These are phyloP conservation scores for Pseudogymnoascus sp. DNA, from an alignment of 2,329 filamentous ascomycete species.

Conservation along the genomic window DNA sequence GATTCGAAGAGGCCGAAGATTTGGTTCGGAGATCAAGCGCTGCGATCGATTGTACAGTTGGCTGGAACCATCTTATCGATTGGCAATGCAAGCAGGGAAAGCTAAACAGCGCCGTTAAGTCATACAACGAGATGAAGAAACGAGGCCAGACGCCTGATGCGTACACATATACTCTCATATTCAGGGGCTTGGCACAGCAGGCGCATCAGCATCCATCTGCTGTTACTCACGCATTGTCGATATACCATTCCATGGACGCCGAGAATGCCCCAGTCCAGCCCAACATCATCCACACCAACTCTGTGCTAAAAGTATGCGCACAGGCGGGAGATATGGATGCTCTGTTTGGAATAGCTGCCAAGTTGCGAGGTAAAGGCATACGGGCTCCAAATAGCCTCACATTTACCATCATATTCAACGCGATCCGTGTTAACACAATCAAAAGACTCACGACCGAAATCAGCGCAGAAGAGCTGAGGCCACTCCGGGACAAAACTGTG, in stretches of 20 bases:
- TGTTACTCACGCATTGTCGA: constrained; percentile 58
- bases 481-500: constrained; percentile 38
- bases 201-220: constrained; percentile 45
- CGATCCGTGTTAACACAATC: constrained; percentile 46
- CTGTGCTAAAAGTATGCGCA: constrained; percentile 74
- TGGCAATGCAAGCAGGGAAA: constrained; percentile 55
- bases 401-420: constrained; percentile 76
- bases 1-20: constrained; percentile 57
- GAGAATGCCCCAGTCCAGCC: constrained; percentile 57
- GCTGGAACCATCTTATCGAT: constrained; percentile 81
- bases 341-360: constrained; percentile 67
- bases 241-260: constrained; percentile 68
- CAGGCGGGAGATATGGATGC: constrained; percentile 67
- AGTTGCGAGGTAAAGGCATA: constrained; percentile 54
- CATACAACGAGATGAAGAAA: constrained; percentile 99
- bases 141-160: constrained; percentile 69
- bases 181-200: constrained; percentile 62
- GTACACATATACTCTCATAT: constrained; percentile 75
- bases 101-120: constrained; percentile 59
- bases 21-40: constrained; percentile 63
- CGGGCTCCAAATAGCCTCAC: constrained; percentile 62
- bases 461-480: constrained; percentile 26
- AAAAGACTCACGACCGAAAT: constrained; percentile 18
- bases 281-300: constrained; percentile 78
- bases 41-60: constrained; percentile 55